A percentile compares a stretch with the other conserved stretches of the same genome.
phyloP scores from a whole-genome alignment of 2,329 filamentous ascomycete species.

The Penicillium sp. region DNA sequence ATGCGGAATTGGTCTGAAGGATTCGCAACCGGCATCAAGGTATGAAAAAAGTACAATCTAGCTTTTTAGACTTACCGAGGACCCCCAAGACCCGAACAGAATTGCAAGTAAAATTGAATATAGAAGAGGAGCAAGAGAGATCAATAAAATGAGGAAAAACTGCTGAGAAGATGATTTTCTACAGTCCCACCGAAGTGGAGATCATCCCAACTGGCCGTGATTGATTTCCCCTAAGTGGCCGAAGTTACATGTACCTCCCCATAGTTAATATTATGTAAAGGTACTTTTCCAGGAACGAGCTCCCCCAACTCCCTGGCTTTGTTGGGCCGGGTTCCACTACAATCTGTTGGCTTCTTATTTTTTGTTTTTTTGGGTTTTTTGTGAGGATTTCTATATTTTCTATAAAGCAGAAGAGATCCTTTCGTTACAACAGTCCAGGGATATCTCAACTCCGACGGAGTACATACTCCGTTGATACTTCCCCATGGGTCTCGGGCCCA shows the following conservation, averaged over 20 bases:
- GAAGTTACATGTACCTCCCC: conserved; percentile 7
- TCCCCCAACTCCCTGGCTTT: conserved; percentile 27
- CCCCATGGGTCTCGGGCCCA: background rate
- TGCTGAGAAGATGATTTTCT: conserved; percentile 21
- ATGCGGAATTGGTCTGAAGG: conserved; percentile 5
- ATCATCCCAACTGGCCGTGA: conserved; percentile 12
- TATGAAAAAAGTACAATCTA: background rate
- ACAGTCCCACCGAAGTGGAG: conserved; percentile 20
- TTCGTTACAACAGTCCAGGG: no score
- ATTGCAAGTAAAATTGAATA: background rate
- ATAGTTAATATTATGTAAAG: conserved; percentile 12
- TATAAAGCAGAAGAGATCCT: background rate
- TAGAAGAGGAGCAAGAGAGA: background rate
- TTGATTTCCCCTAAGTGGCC: background rate
- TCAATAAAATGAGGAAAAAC: conserved; percentile 7
- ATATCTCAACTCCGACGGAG: background rate
- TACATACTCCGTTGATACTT: background rate
- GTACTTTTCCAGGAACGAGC: conserved; percentile 14
- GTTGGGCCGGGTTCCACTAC: conserved; percentile 27
- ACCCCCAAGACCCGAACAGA: conserved; percentile 14
- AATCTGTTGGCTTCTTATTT: conserved; percentile 1
- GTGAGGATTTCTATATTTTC: no score
- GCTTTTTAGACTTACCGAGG: conserved; percentile 11
- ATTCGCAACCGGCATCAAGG: conserved; percentile 9
- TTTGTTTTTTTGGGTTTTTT: background rate